Conservation (phyloP, 1,284 basidiomycete species). For the Pulveroboletus sp. region DNA sequence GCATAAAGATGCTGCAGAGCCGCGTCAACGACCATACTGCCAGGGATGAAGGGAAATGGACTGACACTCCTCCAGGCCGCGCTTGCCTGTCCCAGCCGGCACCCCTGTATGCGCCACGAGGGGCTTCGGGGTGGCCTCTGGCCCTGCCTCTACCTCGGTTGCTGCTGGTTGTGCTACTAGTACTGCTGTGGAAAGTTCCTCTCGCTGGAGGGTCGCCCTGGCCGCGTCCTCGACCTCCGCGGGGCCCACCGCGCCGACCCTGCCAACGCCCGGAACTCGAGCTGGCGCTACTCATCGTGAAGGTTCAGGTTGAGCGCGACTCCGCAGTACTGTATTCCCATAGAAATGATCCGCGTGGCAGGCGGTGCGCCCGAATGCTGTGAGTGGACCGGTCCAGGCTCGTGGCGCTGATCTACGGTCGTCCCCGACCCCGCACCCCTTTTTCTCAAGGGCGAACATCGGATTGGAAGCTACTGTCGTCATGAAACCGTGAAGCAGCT, state of each 20-base stretch:
- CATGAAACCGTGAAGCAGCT: no score
- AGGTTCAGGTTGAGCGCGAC: no score
- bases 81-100: not conserved
- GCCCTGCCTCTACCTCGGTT: not conserved
- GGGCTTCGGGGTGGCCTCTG: not conserved
- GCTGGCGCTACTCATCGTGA: constrained; percentile 10
- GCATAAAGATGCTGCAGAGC: constrained; percentile 52
- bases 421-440: no score
- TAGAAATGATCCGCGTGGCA: no score
- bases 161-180: not conserved
- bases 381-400: no score
- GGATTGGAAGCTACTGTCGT: no score
- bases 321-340: no score
- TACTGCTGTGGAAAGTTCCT: not conserved
- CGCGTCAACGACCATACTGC: not conserved
- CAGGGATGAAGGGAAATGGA: not conserved
- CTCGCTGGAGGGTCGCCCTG: not conserved
- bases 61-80: constrained; percentile 20
- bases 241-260: not conserved
- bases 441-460: no score
- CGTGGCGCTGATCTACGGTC: no score
- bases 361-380: no score
- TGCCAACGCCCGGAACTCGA: not conserved
- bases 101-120: not conserved
- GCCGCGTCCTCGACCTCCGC: constrained; percentile 1